A percentile compares a stretch with the other conserved stretches of the same genome.
Evolutionary conservation across 2,329 filamentous ascomycete genomes (phyloP).

Genomic region (Colletotrichum sidae): DNA sequence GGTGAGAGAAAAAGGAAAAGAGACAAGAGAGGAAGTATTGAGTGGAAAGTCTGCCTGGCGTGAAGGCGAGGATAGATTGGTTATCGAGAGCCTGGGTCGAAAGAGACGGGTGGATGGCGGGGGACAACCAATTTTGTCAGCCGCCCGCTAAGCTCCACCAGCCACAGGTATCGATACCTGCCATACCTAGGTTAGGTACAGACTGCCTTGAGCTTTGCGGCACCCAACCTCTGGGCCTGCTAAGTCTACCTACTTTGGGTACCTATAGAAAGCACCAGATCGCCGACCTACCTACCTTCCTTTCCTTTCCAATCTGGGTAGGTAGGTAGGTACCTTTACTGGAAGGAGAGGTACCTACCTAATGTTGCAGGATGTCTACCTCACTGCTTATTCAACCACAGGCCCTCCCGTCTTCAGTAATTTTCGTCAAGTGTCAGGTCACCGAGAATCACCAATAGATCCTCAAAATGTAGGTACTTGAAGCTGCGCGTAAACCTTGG

Average conservation of each 20-base stretch:
- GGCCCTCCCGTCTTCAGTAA: too few species aligned
- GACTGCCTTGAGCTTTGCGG: too few species aligned
- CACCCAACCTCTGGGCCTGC: conserved; percentile 7
- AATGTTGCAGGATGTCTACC: background rate
- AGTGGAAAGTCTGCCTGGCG: conserved; percentile 33
- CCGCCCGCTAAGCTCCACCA: conserved; percentile 38
- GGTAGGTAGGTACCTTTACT: background rate
- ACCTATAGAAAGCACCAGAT: background rate
- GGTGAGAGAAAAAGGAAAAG: conserved; percentile 12
- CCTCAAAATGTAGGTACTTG: too few species aligned
- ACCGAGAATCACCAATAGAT: too few species aligned
- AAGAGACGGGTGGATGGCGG: conserved; percentile 39
- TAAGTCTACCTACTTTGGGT: background rate
- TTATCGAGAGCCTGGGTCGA: conserved; percentile 26
- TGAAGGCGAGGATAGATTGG: conserved; percentile 34
- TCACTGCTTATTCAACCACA: too few species aligned
- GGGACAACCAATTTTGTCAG: conserved; percentile 41
- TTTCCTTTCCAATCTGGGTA: background rate
- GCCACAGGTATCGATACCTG: conserved; percentile 38
- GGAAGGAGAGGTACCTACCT: background rate
- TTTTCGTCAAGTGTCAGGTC: too few species aligned
- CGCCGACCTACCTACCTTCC: conserved; percentile 3
- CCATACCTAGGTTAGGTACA: conserved; percentile 4
- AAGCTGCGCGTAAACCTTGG: background rate
- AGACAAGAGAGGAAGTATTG: conserved; percentile 17